phyloP scores from a whole-genome alignment of 192 early-diverging fungal genomes.

The Entophlyctis luteolus region DNA sequence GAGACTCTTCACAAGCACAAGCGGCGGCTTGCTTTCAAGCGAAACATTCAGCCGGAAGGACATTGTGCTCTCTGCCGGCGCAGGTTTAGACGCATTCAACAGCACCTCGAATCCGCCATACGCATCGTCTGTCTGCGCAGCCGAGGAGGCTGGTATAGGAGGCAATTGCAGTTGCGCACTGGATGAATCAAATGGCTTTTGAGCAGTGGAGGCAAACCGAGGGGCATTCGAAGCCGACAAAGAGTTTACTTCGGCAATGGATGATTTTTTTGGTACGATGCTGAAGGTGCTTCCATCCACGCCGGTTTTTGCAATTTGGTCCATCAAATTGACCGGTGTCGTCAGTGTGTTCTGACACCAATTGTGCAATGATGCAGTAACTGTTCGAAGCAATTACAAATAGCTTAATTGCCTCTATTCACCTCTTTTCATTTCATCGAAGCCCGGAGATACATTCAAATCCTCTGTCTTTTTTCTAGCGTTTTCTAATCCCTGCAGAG shows the following conservation, averaged over 20 bases:
- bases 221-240: background rate
- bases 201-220: background rate
- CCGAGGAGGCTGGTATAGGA: background rate
- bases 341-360: constrained; percentile 22
- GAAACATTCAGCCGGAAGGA: constrained; percentile 35
- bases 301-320: no score
- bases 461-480: background rate
- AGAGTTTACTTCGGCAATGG: background rate
- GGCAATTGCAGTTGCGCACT: background rate
- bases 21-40: constrained; percentile 38
- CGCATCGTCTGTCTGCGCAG: background rate
- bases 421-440: constrained; percentile 28
- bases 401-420: background rate
- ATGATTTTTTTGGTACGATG: background rate
- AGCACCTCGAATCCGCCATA: constrained; percentile 41
- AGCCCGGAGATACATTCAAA: background rate
- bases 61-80: constrained; percentile 40
- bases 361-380: constrained; percentile 19
- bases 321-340: constrained; percentile 2
- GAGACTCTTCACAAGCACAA: constrained; percentile 15
- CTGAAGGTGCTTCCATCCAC: constrained; percentile 3
- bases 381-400: background rate
- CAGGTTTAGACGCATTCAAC: constrained; percentile 45
- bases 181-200: background rate
- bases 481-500: background rate